Evolutionary conservation across 1,284 basidiomycete genomes (phyloP), one percentile per base, ranked within the genome.

Genomic region (Marasmius oreades): DNA sequence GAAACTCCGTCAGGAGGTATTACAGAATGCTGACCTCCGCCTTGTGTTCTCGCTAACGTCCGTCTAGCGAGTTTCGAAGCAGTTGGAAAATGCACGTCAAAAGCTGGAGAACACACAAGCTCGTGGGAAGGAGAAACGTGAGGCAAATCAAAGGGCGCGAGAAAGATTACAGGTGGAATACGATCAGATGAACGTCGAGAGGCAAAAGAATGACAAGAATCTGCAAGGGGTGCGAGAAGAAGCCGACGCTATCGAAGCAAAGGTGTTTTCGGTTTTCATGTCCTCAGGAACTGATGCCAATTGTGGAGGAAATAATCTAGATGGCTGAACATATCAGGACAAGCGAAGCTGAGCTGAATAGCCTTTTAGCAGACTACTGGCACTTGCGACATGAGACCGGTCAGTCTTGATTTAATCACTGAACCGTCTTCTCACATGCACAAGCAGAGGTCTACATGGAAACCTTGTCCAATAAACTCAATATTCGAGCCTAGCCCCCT

Each of bases 331-430:
- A 91, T 64, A 70, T 91, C 54, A 82, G 80, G 65, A 77, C 77
- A 58, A 90, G 86, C 63, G 89, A 93, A 68, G 70, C 69, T 3
- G 90, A 93, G 67, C 73, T 94, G 22, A 86, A 85, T 63, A 86
- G 87, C 55, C 75, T 94, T n/a, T 73, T 93, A 43, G 73, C 81
- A 16, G 89, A 91, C 66, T 93, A 93, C 66, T 92, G 88, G 86
- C 83, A 80, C 55, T 75, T 93, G 59, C 77, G 91, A 52, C 85
- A 89, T 65, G 84, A 87, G 66, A 87, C 90, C 60, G 89, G 92
- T 90, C 67, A 61, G 74, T 56, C 33, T 43, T 24, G 48, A 10
- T 58, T 7, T 1, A 23, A 43, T 53, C 37, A 43, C 36, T 12
- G 5, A 24, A 34, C 23, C 11, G 24, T 33, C 23, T 52, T 42